Percentiles rank a stretch among this genome's conserved stretches.
phyloP scores from a whole-genome alignment of 2,329 filamentous ascomycete genomes.

The Nemania sp. region DNA sequence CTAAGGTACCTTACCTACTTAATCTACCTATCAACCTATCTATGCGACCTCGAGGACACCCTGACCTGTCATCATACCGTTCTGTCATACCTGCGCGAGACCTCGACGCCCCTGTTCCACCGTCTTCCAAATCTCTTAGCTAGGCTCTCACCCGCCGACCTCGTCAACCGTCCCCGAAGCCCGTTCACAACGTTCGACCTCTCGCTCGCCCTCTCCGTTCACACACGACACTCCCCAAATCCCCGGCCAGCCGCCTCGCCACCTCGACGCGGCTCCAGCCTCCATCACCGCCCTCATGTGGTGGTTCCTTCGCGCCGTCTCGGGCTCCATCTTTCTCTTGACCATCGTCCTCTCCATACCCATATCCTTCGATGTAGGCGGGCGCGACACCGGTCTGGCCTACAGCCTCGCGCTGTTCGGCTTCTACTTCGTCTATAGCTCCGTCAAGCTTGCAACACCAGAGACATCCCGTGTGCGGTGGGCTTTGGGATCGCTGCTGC shows the following conservation, averaged over 20 bases:
- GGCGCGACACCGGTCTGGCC: conserved; percentile 88
- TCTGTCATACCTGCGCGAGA: neutral
- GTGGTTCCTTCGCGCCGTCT: conserved; percentile 77
- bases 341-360: conserved; percentile 95
- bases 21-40: neutral
- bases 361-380: conserved; percentile 96
- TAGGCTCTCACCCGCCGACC: neutral
- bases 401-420: conserved; percentile 87
- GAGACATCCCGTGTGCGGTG: conserved; percentile 75
- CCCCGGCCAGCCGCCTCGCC: conserved; percentile 42
- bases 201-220: neutral
- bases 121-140: neutral
- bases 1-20: neutral
- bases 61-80: too few relatives aligned
- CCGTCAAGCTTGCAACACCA: conserved; percentile 80
- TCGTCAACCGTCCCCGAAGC: conserved; percentile 8
- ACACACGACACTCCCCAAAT: neutral
- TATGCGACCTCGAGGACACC: too few relatives aligned
- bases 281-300: conserved; percentile 68
- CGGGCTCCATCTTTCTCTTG: conserved; percentile 83
- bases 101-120: conserved; percentile 10
- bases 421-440: conserved; percentile 90
- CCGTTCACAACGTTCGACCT: neutral
- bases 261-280: conserved; percentile 42
- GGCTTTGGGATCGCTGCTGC: conserved; percentile 69